Evolutionary conservation across 306 rosid genomes (phyloP), one percentile per base, ranked within the genome.

Genomic region (Dalbergia cochinchinensis): DNA sequence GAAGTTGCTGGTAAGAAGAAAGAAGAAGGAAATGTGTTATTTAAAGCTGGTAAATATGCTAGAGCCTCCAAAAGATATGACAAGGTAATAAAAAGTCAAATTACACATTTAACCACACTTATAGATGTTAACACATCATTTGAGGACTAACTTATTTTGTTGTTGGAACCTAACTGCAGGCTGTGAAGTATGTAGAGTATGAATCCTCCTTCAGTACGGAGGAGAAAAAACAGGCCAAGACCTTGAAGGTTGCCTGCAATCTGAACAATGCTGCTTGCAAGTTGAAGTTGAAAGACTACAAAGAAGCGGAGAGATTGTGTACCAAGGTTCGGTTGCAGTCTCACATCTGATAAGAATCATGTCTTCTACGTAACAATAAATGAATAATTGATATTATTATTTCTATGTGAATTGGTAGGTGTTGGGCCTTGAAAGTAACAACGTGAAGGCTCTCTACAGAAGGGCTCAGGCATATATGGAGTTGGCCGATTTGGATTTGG

Each of bases 41-140:
- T 95, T 54, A 95, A 95, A 87, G 85, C 87, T 5, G 97, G 96
- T n/a, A 93, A 95, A 86, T 95, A 87, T 87, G 83, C 77, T 15
- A 91, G 84, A 85, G 98, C 99, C 73, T 90, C 98, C 80, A 91
- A 95, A 87, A 89, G 90, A 93, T 95, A 95, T 41, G 98, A 95
- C 75, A 95, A 91, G 97, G 99, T 92, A 87, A n/a, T 50, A 0
- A 18, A 15, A 22, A n/a, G 12, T 54, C 31, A 14, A 33, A 9
- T 50, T 62, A 34, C 16, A 63, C 15, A 26, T 16, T 66, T 59
- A 11, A 14, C 63, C 7, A 33, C 18, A 31, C 9, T 33, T 3
- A 6, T 55, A 66, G 14, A 7, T 60, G 42, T 34, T 53, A 26
- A 65, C 57, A 41, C 76, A 22, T 71, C 31, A 26, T 26, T 26